A percentile compares a stretch with the other conserved stretches of the same genome.
Conservation (phyloP, 2,329 filamentous ascomycete genomes). For the Hawksworthiomyces lignivorus region DNA sequence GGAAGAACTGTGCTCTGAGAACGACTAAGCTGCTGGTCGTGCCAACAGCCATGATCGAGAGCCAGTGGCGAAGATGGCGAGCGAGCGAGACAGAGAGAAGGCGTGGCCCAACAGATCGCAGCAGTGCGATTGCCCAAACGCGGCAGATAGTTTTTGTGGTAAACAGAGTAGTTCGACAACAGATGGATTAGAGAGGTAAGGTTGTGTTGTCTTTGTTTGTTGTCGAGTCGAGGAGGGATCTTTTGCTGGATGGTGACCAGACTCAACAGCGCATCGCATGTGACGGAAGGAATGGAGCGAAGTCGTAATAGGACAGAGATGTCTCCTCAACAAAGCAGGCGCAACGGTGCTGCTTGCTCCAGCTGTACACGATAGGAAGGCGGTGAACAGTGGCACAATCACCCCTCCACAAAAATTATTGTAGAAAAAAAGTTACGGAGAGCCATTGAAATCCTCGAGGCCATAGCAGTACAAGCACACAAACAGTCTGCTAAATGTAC, state of each 20-base stretch:
- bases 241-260: background rate
- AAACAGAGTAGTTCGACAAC: too few species aligned
- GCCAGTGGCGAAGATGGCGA: background rate
- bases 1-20: background rate
- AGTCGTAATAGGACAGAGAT: too few species aligned
- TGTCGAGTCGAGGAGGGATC: background rate
- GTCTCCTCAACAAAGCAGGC: too few species aligned
- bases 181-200: too few species aligned
- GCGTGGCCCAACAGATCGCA: too few species aligned
- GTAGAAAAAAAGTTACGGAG: too few species aligned
- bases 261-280: conserved; percentile 6
- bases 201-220: background rate
- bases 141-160: too few species aligned
- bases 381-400: conserved; percentile 9
- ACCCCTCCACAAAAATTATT: conserved; percentile 8
- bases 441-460: too few species aligned
- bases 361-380: conserved; percentile 5
- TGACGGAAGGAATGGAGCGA: conserved; percentile 6
- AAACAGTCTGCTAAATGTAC: too few species aligned
- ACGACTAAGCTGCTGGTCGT: conserved; percentile 1
- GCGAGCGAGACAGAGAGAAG: background rate
- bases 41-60: conserved; percentile 5
- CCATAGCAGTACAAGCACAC: too few species aligned
- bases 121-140: too few species aligned
- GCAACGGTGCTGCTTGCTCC: too few species aligned